Conservation (phyloP, 441 rosid species). For the Jatropha multifida region DNA sequence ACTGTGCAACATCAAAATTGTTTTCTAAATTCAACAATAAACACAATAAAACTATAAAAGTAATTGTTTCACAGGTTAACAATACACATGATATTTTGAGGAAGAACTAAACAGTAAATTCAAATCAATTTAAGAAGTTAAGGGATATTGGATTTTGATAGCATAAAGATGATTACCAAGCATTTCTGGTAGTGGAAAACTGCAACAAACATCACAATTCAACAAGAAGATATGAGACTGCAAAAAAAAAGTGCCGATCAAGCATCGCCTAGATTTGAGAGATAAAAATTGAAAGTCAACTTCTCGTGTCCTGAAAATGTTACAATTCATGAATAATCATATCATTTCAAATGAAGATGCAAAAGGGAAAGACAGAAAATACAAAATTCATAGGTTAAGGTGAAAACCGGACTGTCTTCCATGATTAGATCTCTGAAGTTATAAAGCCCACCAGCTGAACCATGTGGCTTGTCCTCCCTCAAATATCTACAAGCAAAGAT, state of each 20-base stretch:
- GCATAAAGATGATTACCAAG: conserved; percentile 48
- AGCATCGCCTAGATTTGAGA: not conserved
- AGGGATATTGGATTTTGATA: not conserved
- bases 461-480: conserved; percentile 90
- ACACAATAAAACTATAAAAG: not conserved
- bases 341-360: not conserved
- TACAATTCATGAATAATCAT: not conserved
- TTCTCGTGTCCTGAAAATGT: not conserved
- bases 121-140: conserved; percentile 11
- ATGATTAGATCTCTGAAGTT: conserved; percentile 70
- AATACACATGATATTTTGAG: not conserved
- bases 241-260: conserved; percentile 9
- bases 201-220: conserved; percentile 92
- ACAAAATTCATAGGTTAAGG: conserved; percentile 9
- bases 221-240: conserved; percentile 78
- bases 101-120: not conserved
- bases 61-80: not conserved
- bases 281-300: not conserved
- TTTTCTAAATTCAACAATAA: not conserved
- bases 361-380: not conserved
- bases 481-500: conserved; percentile 52
- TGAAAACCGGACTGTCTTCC: conserved; percentile 76
- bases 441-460: conserved; percentile 94
- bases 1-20: not conserved
- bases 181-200: conserved; percentile 76